A percentile compares a stretch with the other conserved stretches of the same genome.
These are phyloP conservation scores for Colletotrichum sp. DNA, from an alignment of 2,329 filamentous ascomycete genomes.

Conservation along the genomic window DNA sequence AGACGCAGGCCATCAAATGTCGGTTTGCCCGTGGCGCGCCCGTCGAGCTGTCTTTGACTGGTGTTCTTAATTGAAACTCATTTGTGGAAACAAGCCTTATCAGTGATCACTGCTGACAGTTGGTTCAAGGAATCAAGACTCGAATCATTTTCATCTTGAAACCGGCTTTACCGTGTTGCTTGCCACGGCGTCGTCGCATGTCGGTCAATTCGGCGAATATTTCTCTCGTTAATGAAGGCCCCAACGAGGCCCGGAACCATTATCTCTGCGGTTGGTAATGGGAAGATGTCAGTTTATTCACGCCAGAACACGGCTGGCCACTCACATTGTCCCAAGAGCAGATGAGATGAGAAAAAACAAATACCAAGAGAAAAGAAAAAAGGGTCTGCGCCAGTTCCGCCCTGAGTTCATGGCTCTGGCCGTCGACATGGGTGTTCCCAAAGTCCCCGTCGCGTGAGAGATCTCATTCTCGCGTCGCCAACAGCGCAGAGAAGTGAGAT, in stretches of 20 bases:
- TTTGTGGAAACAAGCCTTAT: background rate
- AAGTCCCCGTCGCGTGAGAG: background rate
- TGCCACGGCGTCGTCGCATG: background rate
- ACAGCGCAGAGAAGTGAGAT: background rate
- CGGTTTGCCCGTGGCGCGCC: background rate
- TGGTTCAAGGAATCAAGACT: background rate
- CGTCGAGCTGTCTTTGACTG: background rate
- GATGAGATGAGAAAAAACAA: background rate
- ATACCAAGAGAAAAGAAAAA: background rate
- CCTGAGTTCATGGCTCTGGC: background rate
- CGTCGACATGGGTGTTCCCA: background rate
- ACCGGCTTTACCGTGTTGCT: background rate
- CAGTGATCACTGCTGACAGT: background rate
- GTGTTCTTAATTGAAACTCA: background rate
- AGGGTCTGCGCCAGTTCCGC: background rate
- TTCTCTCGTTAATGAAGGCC: background rate
- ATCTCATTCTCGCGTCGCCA: slow-evolving; percentile 1
- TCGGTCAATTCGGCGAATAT: background rate
- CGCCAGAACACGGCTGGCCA: background rate
- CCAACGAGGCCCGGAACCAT: background rate
- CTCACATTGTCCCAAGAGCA: background rate
- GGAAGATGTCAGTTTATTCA: slow-evolving; percentile 1
- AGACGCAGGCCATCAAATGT: background rate
- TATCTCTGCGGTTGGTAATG: slow-evolving; percentile 10
- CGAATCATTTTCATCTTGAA: background rate